Base-by-base conservation (phyloP, 208 protist genomes). In the Wallacemonas collosoma region DNA sequence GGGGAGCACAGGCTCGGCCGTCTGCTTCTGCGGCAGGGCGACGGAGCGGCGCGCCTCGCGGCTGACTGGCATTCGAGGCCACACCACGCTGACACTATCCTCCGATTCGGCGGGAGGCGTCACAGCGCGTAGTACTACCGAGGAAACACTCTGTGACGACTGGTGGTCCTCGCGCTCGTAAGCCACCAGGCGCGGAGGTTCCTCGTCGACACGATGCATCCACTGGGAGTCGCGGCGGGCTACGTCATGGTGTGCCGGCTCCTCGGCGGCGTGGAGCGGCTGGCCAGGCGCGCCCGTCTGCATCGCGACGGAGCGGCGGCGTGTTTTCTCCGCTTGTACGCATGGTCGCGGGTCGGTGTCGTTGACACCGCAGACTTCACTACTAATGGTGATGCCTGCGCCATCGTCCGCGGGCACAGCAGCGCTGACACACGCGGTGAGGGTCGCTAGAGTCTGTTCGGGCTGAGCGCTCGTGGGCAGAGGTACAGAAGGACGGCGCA, bases 41-140 rank as follows among this genome's bases (percentile, higher is more conserved):
- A 72, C 68, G n/a, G 68, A 72, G 39, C 55, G 36, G 14, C 68
- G 68, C 38, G 48, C 11, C 15, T 62, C 68, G 26, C 26, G 26
- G 26, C 26, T 26, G 26, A 26, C 26, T 26, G 26, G 26, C 26
- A 26, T 26, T 26, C 26, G 26, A 26, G 26, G 26, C 26, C 26
- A 26, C 0, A 26, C 26, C 51, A 45, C 48, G 68, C 41, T 36
- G 0, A 50, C 26, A 26, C 26, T 26, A 26, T 26, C 26, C 26
- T 26, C 26, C 26, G 26, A 26, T 26, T 26, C 26, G 26, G 26
- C 26, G 26, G 26, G 26, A 26, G 26, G 26, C 26, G 26, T 26
- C 26, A 26, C 26, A 0, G 26, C 0, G 26, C 26, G 26, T 26
- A 26, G 26, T 0, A 26, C 26, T 26, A 26, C 26, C 26, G 26